Evolutionary conservation across 2,329 filamentous ascomycete genomes (phyloP), one percentile per base, ranked within the genome.

Genomic region (Aspergillus terreus): DNA sequence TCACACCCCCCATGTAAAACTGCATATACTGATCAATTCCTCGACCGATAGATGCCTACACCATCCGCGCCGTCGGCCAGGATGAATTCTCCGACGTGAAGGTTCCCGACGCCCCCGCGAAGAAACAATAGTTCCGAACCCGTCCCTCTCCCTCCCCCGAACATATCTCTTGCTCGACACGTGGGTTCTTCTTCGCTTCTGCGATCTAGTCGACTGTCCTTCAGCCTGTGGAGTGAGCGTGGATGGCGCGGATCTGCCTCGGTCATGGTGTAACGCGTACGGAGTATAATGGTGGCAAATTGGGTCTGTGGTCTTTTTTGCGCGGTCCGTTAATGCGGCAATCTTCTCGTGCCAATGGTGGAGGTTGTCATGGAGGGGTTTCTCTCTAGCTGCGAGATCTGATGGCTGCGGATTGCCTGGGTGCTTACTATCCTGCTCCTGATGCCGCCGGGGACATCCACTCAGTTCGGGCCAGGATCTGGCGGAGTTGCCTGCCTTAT

Each of bases 21-120:
- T 10, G 19, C 21, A 38, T 30, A 9, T 38, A 35, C 17, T 50
- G 11, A 46, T 46, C 40, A 21, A 42, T 30, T 30, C 23, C 7
- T 30, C 5, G 21, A 51, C 61, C n/a, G 56, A 21, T 23, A 88
- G 86, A 88, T 67, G 75, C 80, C 49, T 88, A 82, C 70, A 89
- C 86, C 40, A 87, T 99, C 68, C 82, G 79, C 59, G 90, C 90
- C 49, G 88, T 99, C 66, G 90, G 92, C 41, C 94, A 97, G 74
- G 94, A 97, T 72, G 90, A 96, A 60, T 99, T 99, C 76, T 89
- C 92, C 52, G 94, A 99, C 69, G 92, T 97, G 63, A 86, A 90
- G 68, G 86, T 97, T 35, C 94, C 94, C 25, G 88, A 90, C 68
- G 78, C 81, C 47, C 86, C 89, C 44, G 71, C 74, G 52, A 61